These are phyloP conservation scores for Pseudopediastrum boryanum DNA, from an alignment of 139 green algal species.

Conservation along the genomic window DNA sequence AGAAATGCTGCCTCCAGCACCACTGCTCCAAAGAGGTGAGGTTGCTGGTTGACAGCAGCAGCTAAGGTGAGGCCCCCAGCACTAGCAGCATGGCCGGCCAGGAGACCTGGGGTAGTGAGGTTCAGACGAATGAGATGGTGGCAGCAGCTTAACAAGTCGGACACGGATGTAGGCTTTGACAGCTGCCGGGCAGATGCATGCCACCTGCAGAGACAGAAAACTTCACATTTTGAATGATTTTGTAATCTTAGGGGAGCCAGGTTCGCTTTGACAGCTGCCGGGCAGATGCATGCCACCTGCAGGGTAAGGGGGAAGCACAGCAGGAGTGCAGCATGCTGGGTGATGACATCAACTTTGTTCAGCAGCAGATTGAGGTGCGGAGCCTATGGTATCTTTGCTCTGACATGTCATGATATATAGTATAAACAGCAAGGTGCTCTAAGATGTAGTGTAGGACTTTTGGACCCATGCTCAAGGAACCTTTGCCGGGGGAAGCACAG, in stretches of 20 bases:
- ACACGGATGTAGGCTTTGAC: slow-evolving; percentile 51
- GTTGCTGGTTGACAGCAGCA: slow-evolving; percentile 40
- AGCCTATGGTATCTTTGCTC: too few species aligned
- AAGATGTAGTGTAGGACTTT: too few species aligned
- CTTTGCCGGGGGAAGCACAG: too few species aligned
- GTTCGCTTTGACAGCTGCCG: slow-evolving; percentile 44
- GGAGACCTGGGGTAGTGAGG: slow-evolving; percentile 42
- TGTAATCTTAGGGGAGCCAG: too few species aligned
- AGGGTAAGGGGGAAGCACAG: too few species aligned
- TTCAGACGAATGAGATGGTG: slow-evolving; percentile 38
- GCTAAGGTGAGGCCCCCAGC: slow-evolving; percentile 39
- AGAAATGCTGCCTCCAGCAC: slow-evolving; percentile 68
- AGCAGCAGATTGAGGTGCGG: too few species aligned
- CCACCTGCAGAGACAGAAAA: slow-evolving; percentile 62
- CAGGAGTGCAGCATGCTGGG: too few species aligned
- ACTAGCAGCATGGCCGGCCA: slow-evolving; percentile 54
- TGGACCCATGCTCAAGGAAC: too few species aligned
- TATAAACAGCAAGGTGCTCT: too few species aligned
- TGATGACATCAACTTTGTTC: too few species aligned
- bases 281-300: slow-evolving; percentile 72
- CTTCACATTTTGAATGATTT: too few species aligned
- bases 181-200: slow-evolving; percentile 58
- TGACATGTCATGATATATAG: too few species aligned
- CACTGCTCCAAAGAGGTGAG: slow-evolving; percentile 48
- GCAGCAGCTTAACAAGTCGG: slow-evolving; percentile 61